A percentile compares a stretch with the other conserved stretches of the same genome.
Conservation (phyloP, 305 asterid genomes). For the Fraxinus floribunda region DNA sequence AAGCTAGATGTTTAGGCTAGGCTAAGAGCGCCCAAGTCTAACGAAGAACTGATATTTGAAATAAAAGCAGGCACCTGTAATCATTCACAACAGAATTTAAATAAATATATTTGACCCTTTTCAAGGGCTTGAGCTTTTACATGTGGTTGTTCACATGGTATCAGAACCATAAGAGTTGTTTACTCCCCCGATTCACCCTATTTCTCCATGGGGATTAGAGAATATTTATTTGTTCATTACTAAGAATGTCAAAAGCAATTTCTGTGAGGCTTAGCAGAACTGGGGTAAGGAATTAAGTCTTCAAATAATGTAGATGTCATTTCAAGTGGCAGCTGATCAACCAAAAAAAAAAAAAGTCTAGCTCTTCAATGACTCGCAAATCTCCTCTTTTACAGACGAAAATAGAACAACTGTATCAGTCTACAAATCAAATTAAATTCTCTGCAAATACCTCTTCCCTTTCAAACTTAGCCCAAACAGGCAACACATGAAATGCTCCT, state of each 20-base stretch:
- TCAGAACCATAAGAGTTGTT: background rate
- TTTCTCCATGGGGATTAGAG: background rate
- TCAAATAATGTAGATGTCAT: background rate
- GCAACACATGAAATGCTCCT: background rate
- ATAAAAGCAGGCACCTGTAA: background rate
- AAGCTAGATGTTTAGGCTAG: background rate
- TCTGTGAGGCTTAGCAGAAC: background rate
- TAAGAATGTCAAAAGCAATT: background rate
- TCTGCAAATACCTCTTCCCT: background rate
- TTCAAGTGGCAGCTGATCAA: background rate
- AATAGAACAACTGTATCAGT: background rate
- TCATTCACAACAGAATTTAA: background rate
- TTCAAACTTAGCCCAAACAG: background rate
- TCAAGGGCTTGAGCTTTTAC: background rate
- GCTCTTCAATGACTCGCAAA: background rate
- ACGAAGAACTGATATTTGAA: background rate
- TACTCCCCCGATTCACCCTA: background rate
- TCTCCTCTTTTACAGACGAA: background rate
- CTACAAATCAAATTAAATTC: background rate
- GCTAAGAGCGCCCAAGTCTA: background rate
- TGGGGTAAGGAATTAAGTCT: background rate
- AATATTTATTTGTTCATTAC: background rate
- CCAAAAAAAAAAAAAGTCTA: background rate
- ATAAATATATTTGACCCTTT: background rate
- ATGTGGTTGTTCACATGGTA: background rate